Conservation (phyloP, 2,329 filamentous ascomycete genomes). For the Calycina herbarum region DNA sequence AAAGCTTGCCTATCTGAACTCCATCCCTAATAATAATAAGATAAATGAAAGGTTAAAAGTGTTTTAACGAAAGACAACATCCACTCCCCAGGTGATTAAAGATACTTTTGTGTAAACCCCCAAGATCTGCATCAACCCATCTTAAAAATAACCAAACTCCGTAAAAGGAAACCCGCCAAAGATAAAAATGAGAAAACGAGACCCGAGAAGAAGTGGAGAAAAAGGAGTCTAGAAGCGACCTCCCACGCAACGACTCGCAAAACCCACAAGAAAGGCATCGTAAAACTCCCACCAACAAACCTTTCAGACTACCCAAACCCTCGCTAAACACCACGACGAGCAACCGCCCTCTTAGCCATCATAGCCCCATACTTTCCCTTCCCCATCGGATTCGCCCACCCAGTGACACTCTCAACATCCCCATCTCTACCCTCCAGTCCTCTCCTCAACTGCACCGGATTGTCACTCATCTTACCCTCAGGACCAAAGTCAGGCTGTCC, state of each 20-base stretch:
- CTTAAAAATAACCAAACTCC: not conserved
- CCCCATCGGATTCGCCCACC: slow-evolving; percentile 6
- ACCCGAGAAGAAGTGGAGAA: not conserved
- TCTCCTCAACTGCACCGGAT: slow-evolving; percentile 1
- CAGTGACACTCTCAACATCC: not conserved
- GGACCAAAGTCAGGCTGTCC: slow-evolving; percentile 66
- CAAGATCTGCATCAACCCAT: not conserved
- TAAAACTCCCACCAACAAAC: not conserved
- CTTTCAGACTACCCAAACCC: not conserved
- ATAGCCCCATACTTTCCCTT: slow-evolving; percentile 10
- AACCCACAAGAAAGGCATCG: not conserved
- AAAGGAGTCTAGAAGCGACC: not conserved
- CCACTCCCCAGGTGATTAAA: no score
- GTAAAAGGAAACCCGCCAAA: not conserved
- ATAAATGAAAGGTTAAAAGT: no score
- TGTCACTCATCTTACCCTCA: slow-evolving; percentile 6
- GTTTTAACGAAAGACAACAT: no score
- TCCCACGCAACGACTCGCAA: not conserved
- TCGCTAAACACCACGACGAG: no score
- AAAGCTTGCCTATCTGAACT: no score
- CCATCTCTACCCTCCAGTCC: not conserved
- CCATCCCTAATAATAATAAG: no score
- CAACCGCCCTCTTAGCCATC: slow-evolving; percentile 6
- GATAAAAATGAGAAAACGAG: not conserved
- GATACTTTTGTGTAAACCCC: not conserved